Base-by-base conservation (phyloP, 495 filamentous ascomycete species). In the Penicillium ochrochloron region DNA sequence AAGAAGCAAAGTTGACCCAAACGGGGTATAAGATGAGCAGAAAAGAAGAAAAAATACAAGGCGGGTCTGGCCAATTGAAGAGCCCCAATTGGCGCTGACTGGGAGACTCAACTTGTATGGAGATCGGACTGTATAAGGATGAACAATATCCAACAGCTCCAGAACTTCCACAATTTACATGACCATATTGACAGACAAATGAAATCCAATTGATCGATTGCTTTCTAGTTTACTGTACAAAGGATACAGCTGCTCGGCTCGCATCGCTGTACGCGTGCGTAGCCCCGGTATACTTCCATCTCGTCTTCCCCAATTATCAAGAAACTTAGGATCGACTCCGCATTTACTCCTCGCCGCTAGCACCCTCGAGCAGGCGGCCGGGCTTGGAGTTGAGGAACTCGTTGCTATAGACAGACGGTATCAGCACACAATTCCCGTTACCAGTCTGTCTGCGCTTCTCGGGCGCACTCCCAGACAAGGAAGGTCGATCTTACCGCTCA, bases 311-410 rank as follows among this genome's bases (percentile, higher is more conserved):
- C 59, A 59, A 57, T 44, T 50, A 50, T 48, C 17, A 27, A 42
- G 29, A 29, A 59, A 57, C 57, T 50, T 19, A 10, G 17, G 7
- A 27, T 7, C 8, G 9, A 58, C 29, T 19, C 17, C 27, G 23
- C 56, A 71, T 77, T 79, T 80, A 82, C 66, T 79, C 75, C 0
- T 75, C 73, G 23, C 53, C 34, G 58, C 64, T 73, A 68, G 63
- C 74, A 69, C 68, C 71, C 74, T 78, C 76, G 21, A 73, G 71
- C 58, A 85, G 80, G 64, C 92, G 91, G 50, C 93, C 93, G 46
- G 85, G 83, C 86, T 97, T 97, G 71, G 91, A 95, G 85, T 96
- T 95, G 69, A 95, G 83, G 82, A 89, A 95, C 72, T 96, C 85
- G 82, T 97, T 97, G 76, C 93, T 96, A 59, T 29, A 57, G 15